Evolutionary conservation across 75 land plant genomes (phyloP).

Genomic region (Cupressus sempervirens): DNA sequence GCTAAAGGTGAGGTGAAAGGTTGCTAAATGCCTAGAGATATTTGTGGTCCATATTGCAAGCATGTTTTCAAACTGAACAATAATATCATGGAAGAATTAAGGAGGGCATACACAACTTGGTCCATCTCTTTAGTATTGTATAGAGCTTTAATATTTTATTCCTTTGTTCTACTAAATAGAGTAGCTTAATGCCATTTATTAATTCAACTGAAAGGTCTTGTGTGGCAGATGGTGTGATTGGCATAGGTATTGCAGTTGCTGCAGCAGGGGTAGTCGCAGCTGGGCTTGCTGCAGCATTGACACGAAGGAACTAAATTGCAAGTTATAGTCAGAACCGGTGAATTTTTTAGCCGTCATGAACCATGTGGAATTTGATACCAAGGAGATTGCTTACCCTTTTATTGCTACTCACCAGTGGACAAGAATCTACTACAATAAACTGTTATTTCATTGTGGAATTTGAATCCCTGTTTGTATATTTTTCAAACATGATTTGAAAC

Average conservation of each 20-base stretch:
- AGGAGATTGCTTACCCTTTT: no score
- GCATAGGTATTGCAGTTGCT: conserved; percentile 79
- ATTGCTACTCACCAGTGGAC: background rate
- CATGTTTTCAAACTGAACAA: background rate
- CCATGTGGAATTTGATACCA: background rate
- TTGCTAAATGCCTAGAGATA: background rate
- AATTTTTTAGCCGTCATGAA: background rate
- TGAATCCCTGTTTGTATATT: background rate
- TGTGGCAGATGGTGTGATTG: conserved; percentile 71
- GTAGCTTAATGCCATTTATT: background rate
- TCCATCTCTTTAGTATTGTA: background rate
- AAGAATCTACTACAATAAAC: background rate
- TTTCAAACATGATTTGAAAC: background rate
- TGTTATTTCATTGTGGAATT: background rate
- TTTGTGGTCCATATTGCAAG: background rate
- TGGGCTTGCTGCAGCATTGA: conserved; percentile 63
- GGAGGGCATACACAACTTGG: background rate
- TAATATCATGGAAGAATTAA: background rate
- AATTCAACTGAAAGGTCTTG: conserved; percentile 1
- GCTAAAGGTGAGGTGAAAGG: conserved; percentile 57
- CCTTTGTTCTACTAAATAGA: background rate
- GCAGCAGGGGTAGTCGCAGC: conserved; percentile 69
- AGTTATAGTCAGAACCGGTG: background rate
- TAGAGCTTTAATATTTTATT: background rate
- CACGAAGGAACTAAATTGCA: conserved; percentile 45